Conservation (phyloP, 257 asterid species). For the Plectranthus barbatus region DNA sequence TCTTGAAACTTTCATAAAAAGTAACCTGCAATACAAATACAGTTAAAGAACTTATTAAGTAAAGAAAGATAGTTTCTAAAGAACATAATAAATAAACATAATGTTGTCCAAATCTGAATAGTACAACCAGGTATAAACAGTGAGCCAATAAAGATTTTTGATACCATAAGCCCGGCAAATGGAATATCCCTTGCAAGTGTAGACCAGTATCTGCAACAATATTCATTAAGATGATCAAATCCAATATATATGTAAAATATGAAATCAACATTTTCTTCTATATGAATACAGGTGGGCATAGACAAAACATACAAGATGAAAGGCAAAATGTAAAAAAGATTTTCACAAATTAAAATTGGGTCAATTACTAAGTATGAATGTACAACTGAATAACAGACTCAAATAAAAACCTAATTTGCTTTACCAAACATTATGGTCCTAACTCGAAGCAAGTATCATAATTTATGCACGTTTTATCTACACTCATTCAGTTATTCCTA, state of each 20-base stretch:
- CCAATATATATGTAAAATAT: background rate
- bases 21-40: slow-evolving; percentile 42
- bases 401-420: background rate
- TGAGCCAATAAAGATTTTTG: slow-evolving; percentile 4
- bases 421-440: background rate
- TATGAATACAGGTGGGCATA: background rate
- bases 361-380: background rate
- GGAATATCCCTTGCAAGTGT: slow-evolving; percentile 85
- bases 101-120: background rate
- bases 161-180: slow-evolving; percentile 86
- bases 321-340: background rate
- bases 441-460: background rate
- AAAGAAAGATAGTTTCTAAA: background rate
- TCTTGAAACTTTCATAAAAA: slow-evolving; percentile 67
- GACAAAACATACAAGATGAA: background rate
- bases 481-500: background rate
- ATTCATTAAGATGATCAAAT: background rate
- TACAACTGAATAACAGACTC: background rate
- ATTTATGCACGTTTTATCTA: background rate
- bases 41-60: background rate
- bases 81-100: background rate
- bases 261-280: background rate
- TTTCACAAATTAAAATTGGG: background rate
- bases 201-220: slow-evolving; percentile 61
- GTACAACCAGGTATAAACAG: slow-evolving; percentile 4